Conservation (phyloP, 164 flowering plant species). For the Tinospora cordifolia region DNA sequence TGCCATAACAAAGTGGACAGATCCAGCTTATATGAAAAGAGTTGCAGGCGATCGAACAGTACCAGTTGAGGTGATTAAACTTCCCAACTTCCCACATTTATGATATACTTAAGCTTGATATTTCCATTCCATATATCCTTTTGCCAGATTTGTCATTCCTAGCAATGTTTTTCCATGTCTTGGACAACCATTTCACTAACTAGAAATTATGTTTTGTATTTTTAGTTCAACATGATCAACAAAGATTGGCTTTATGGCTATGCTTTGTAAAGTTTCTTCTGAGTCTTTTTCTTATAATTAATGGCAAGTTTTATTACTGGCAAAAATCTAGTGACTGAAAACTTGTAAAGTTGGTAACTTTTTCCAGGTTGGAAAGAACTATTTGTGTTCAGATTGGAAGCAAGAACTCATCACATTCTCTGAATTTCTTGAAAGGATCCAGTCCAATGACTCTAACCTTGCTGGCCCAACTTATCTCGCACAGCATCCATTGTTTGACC, state of each 20-base stretch:
- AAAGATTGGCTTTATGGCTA: too few relatives aligned
- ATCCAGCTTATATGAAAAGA: too few relatives aligned
- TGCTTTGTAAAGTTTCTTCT: neutral
- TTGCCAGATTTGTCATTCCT: neutral
- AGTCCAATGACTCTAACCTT: slow-evolving; percentile 31
- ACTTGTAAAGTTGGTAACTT: slow-evolving; percentile 9
- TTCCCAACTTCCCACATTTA: neutral
- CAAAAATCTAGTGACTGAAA: neutral
- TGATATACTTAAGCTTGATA: neutral
- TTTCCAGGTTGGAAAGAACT: slow-evolving; percentile 89
- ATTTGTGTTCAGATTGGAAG: slow-evolving; percentile 81
- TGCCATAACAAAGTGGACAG: too few relatives aligned
- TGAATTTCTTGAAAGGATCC: slow-evolving; percentile 76
- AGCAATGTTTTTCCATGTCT: too few relatives aligned
- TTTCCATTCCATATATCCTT: too few relatives aligned
- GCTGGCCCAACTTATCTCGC: slow-evolving; percentile 71
- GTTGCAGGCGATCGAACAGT: slow-evolving; percentile 80
- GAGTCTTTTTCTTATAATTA: neutral
- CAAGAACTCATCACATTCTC: slow-evolving; percentile 91
- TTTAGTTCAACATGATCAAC: too few relatives aligned
- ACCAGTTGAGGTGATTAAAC: slow-evolving; percentile 85
- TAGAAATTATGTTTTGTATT: too few relatives aligned
- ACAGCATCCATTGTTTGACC: slow-evolving; percentile 95
- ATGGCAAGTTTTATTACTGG: neutral
- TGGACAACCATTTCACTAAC: neutral